Base-by-base conservation (phyloP, 345 rosid genomes). In the Populus ilicifolia region DNA sequence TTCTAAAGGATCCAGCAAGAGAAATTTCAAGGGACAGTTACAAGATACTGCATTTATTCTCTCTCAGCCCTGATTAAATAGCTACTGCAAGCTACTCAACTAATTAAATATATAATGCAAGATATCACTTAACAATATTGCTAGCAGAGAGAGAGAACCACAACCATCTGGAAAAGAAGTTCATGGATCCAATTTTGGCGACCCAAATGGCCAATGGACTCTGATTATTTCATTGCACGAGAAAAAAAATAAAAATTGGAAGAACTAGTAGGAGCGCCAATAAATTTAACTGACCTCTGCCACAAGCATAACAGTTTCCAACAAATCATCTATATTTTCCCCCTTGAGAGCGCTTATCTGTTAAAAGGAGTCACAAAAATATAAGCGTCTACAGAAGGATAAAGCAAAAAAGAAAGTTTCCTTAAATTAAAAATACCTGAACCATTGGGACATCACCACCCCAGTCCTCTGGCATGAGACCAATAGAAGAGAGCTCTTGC, bases 331-430 rank as follows among this genome's bases (percentile, higher is more conserved):
- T 23, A 93, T 36, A 29, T 93, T 91, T 59, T 91, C 87, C 83
- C 99, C 98, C 86, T 91, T 96, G 75, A 96, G 89, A 48, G 99
- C 99, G 84, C 99, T 96, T 80, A 96, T 90, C 99, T 96, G 92
- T 89, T 77, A 68, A 79, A 76, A 74, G 74, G 79, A 43, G 46
- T 43, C 41, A 79, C 77, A 48, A 80, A 23, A 74, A 48, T 68
- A 62, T 80, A 78, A 88, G 83, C 65, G 8, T 73, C 76, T 35
- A 27, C 23, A 69, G 73, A 80, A 74, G 67, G 33, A 27, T 76
- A 68, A 82, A 67, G 38, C 46, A 74, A 41, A 54, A 79, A 86
- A 80, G 52, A 74, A 69, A 75, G 33, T 74, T 69, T 44, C 73
- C 77, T 46, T 21, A 80, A 70, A 71, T 38, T 77, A 73, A 35